These are phyloP conservation scores for Yamadazyma membranifaciens DNA, from an alignment of 1,139 yeast genomes.

Conservation along the genomic window DNA sequence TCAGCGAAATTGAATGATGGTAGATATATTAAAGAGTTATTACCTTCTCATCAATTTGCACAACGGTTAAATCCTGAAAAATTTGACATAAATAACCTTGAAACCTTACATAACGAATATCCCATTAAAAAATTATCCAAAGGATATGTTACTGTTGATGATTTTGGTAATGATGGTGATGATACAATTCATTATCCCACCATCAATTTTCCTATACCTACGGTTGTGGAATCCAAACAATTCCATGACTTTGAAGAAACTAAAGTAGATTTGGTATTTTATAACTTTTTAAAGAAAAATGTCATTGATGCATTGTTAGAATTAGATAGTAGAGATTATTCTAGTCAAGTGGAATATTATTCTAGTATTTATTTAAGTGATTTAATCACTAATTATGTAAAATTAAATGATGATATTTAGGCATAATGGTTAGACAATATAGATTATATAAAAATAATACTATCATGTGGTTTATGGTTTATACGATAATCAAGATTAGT, in stretches of 20 bases:
- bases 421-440: background rate
- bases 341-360: slow-evolving; percentile 23
- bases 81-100: too few species aligned
- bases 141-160: slow-evolving; percentile 84
- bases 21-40: slow-evolving; percentile 36
- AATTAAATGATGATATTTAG: slow-evolving; percentile 1
- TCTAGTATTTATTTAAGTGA: slow-evolving; percentile 35
- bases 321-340: slow-evolving; percentile 22
- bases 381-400: slow-evolving; percentile 20
- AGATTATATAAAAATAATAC: slow-evolving; percentile 23
- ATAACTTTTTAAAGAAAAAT: slow-evolving; percentile 69
- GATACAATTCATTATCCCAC: slow-evolving; percentile 77
- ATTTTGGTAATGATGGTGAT: slow-evolving; percentile 81
- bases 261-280: slow-evolving; percentile 70
- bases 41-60: slow-evolving; percentile 29
- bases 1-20: slow-evolving; percentile 49
- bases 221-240: slow-evolving; percentile 59
- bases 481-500: slow-evolving; percentile 64
- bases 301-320: slow-evolving; percentile 55
- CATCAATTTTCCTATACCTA: slow-evolving; percentile 62
- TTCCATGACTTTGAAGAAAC: slow-evolving; percentile 12
- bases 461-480: slow-evolving; percentile 60
- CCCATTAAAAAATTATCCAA: slow-evolving; percentile 25
- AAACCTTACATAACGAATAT: slow-evolving; percentile 9
- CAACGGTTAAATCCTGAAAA: slow-evolving; percentile 1